These are phyloP conservation scores for Trichophyton rubrum DNA, from an alignment of 2,329 filamentous ascomycete species.

Conservation along the genomic window DNA sequence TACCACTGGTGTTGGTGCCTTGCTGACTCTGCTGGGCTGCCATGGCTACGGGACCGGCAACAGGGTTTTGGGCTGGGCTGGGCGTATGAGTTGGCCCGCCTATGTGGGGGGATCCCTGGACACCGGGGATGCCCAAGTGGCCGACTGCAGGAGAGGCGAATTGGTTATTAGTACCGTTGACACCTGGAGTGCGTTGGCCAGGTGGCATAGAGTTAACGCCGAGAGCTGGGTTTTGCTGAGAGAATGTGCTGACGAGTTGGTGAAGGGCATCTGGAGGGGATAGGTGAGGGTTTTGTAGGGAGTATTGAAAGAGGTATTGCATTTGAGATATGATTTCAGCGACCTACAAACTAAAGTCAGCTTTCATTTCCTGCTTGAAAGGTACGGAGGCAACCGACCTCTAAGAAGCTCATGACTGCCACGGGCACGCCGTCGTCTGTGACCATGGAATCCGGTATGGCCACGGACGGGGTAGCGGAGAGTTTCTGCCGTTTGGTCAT, in stretches of 20 bases:
- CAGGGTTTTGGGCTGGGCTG: conserved; percentile 35
- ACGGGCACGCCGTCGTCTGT: conserved; percentile 44
- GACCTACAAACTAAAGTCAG: conserved; percentile 34
- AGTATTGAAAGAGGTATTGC: conserved; percentile 47
- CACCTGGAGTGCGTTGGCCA: conserved; percentile 32
- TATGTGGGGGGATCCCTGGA: conserved; percentile 41
- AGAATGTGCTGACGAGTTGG: conserved; percentile 38
- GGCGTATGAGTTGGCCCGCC: conserved; percentile 37
- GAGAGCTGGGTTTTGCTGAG: conserved; percentile 24
- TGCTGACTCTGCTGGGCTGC: conserved; percentile 45
- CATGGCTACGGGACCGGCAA: conserved; percentile 41
- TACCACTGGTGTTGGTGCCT: conserved; percentile 41
- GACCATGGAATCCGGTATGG: conserved; percentile 33
- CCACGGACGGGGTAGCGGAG: conserved; percentile 29
- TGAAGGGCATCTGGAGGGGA: conserved; percentile 45
- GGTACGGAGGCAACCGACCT: conserved; percentile 33
- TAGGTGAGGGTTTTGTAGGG: conserved; percentile 40
- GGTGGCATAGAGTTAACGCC: conserved; percentile 20
- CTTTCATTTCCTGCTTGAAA: conserved; percentile 5
- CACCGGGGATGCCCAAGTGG: conserved; percentile 39
- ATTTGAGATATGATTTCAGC: conserved; percentile 54
- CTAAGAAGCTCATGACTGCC: conserved; percentile 48
- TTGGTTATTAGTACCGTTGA: conserved; percentile 36
- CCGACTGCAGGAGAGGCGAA: conserved; percentile 48
- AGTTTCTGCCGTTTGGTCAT: conserved; percentile 38